Evolutionary conservation across 176 grass and related monocot species (phyloP), one percentile per base, ranked within the genome.

Genomic region (Neostapfia colusana): DNA sequence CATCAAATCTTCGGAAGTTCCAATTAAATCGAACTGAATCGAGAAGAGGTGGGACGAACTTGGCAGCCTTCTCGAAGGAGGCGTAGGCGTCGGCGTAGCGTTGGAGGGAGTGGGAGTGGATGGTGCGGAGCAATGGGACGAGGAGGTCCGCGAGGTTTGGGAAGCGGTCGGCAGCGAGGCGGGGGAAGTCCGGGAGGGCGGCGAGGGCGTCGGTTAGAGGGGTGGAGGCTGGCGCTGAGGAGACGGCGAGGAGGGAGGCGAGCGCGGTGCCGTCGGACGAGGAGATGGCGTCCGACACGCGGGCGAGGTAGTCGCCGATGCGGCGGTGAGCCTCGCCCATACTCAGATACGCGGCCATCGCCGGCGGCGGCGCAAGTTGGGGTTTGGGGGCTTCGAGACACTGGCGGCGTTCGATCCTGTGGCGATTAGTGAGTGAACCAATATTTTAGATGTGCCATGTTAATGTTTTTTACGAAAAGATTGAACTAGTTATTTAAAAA

Each of bases 311-410:
- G 17, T 85, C 82, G 3, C 41, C 27, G 73, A 99, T 89, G 53
- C 91, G 92, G 67, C 95, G 92, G 77, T 99, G 95, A 27, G 92
- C 89, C 74, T 99, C 92, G 20, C 91, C 91, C 82, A 87, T 87
- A 85, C 95, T 99, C 51, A 95, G 65, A 66, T 92, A 92, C 35
- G 31, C 31, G 31, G 31, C 31, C 31, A 89, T 91, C 81, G 67
- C 80, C 78, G 46, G 65, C 56, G 74, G 50, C 50, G 56, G 56
- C 35, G 46, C 20, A 14, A 23, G n/a, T 45, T 54, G 44, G 59
- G 77, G 68, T 53, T 61, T 62, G 77, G 63, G 70, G 59, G 21
- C 20, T 41, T 4, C 38, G 43, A 69, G 53, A 24, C 46, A 24
- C 46, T 69, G 26, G 43, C 75, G 80, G 55, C 37, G 66, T 43